These are phyloP conservation scores for Cladosporium velox DNA, from an alignment of 2,329 filamentous ascomycete genomes.

Conservation along the genomic window DNA sequence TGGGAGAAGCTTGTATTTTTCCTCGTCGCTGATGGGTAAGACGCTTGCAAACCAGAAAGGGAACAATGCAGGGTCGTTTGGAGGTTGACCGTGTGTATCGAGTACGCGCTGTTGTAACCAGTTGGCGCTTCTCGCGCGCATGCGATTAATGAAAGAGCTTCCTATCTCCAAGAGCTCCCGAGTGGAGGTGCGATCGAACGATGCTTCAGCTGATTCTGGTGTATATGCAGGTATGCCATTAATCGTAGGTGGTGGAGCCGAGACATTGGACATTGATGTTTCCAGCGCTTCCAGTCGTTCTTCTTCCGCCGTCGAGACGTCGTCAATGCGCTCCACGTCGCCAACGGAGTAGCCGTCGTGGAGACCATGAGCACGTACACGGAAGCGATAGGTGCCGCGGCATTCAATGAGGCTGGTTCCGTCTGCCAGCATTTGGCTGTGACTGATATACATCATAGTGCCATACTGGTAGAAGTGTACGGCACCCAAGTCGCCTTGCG, in stretches of 20 bases:
- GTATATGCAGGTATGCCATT: slow-evolving; percentile 24
- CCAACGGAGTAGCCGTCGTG: slow-evolving; percentile 78
- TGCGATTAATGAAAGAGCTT: slow-evolving; percentile 67
- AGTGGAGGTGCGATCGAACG: slow-evolving; percentile 65
- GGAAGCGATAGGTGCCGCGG: slow-evolving; percentile 74
- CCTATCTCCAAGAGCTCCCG: slow-evolving; percentile 67
- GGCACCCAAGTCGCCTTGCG: slow-evolving; percentile 55
- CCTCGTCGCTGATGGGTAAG: slow-evolving; percentile 71
- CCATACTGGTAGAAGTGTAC: slow-evolving; percentile 71
- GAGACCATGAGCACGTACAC: slow-evolving; percentile 63
- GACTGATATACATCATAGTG: slow-evolving; percentile 74
- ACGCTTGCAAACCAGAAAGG: slow-evolving; percentile 91
- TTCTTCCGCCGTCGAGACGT: slow-evolving; percentile 79
- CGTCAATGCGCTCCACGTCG: slow-evolving; percentile 74
- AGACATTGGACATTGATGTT: slow-evolving; percentile 42
- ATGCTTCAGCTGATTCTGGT: slow-evolving; percentile 34
- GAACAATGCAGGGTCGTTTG: slow-evolving; percentile 73
- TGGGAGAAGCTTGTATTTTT: slow-evolving; percentile 75
- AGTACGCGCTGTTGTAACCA: slow-evolving; percentile 76
- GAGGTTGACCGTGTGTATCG: slow-evolving; percentile 74
- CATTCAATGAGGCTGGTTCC: slow-evolving; percentile 82
- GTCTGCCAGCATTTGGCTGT: slow-evolving; percentile 72
- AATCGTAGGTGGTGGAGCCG: slow-evolving; percentile 32
- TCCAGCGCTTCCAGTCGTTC: slow-evolving; percentile 74
- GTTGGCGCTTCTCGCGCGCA: slow-evolving; percentile 66